phyloP scores from a whole-genome alignment of 2,329 filamentous ascomycete genomes.

The Phoma sp. region DNA sequence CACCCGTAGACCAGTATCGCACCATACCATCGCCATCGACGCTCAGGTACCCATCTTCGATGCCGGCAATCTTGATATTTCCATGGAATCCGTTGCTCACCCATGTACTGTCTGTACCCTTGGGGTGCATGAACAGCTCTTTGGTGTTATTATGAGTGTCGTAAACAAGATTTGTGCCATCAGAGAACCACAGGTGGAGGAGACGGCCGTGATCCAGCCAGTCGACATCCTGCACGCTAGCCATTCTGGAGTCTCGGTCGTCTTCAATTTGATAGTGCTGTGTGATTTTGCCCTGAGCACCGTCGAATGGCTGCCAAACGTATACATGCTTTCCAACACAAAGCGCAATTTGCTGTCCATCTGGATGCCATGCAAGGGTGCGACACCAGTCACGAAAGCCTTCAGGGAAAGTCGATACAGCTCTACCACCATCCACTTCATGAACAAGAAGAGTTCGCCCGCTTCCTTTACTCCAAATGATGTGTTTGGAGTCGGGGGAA shows the following conservation, averaged over 20 bases:
- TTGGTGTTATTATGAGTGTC: conserved; percentile 32
- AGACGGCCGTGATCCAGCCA: conserved; percentile 31
- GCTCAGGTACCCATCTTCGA: conserved; percentile 26
- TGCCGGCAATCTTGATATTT: conserved; percentile 12
- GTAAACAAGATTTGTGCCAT: conserved; percentile 34
- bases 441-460: conserved; percentile 27
- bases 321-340: conserved; percentile 25
- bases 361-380: conserved; percentile 33
- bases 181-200: conserved; percentile 23
- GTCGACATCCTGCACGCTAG: conserved; percentile 7
- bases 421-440: conserved; percentile 22
- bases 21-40: conserved; percentile 33
- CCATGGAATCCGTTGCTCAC: conserved; percentile 24
- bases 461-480: conserved; percentile 30
- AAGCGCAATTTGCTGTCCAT: conserved; percentile 28
- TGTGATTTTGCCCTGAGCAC: conserved; percentile 17
- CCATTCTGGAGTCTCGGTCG: conserved; percentile 9
- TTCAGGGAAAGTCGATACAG: conserved; percentile 21
- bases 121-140: conserved; percentile 32
- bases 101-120: conserved; percentile 13
- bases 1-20: conserved; percentile 28
- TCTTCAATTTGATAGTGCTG: conserved; percentile 30
- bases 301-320: conserved; percentile 33
- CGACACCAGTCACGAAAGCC: conserved; percentile 26
- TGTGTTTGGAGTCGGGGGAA: conserved; percentile 31